Evolutionary conservation across 176 grass and related monocot species (phyloP), one percentile per base, ranked within the genome.

Genomic region (Zea mays): DNA sequence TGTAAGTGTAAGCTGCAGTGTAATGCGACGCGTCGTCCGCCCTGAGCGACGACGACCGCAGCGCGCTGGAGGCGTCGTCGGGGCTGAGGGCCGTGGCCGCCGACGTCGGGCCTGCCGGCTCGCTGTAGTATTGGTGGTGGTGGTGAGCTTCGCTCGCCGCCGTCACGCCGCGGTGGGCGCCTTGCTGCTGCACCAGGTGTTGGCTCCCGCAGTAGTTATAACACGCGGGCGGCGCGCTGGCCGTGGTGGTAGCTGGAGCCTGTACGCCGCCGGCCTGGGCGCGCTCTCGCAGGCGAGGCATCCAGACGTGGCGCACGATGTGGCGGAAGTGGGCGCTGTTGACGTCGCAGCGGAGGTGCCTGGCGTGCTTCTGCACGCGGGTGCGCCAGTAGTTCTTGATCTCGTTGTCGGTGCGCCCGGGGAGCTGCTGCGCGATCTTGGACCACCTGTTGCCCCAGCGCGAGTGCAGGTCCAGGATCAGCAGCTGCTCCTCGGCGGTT

Each of bases 301-400:
- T 91, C 94, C 94, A 97, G 7, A 91, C 11, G 58, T 79, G 66
- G 3, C 84, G 66, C 75, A 97, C 84, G 78, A 97, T 67, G 79
- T 97, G 86, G 55, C 90, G 92, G 79, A 97, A 97, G 40, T 69
- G 82, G 64, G 76, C 73, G 89, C 94, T 97, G 82, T 90, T 92
- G 45, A 93, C 86, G 69, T 93, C 94, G 79, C 94, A 97, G 8
- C 73, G 84, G 40, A 97, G 91, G 52, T 92, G 94, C 80, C 61
- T 90, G 42, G 94, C 94, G 38, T 97, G 94, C 82, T 97, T 97
- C 45, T 94, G 94, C 76, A 97, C 91, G 50, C 91, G 76, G 0
- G 94, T 97, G 44, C 94, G 82, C 94, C 94, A 97, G 72, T 97
- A 97, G 69, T 97, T 97, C 84, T 97, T 97, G 62, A 97, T 90